Evolutionary conservation across 2,329 filamentous ascomycete species (phyloP).

Genomic region (Trichoderma atroviride): DNA sequence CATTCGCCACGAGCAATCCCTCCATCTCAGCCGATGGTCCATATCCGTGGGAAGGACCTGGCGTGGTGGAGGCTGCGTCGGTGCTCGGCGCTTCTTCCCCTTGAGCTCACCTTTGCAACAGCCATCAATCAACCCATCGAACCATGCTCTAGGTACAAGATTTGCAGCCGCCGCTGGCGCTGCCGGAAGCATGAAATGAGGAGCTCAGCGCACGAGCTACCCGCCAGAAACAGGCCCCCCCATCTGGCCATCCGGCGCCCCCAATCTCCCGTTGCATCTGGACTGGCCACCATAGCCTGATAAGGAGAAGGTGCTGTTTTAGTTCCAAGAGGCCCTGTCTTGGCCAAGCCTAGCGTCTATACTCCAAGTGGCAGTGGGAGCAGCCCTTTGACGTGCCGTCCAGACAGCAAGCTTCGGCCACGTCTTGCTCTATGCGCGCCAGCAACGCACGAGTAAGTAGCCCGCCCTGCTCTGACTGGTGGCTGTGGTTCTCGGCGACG

Average conservation of each 20-base stretch:
- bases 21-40: slow-evolving; percentile 19
- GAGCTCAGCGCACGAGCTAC: neutral
- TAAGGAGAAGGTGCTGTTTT: slow-evolving; percentile 21
- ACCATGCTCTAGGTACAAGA: neutral
- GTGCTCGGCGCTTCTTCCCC: slow-evolving; percentile 22
- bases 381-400: neutral
- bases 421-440: slow-evolving; percentile 23
- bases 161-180: slow-evolving; percentile 26
- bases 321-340: slow-evolving; percentile 27
- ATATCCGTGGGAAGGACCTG: slow-evolving; percentile 6
- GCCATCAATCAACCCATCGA: neutral
- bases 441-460: slow-evolving; percentile 4
- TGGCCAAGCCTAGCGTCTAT: slow-evolving; percentile 24
- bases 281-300: slow-evolving; percentile 24
- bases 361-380: slow-evolving; percentile 8
- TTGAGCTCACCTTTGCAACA: slow-evolving; percentile 1
- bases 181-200: neutral
- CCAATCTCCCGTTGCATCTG: slow-evolving; percentile 9
- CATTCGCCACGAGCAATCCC: slow-evolving; percentile 31
- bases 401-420: slow-evolving; percentile 22
- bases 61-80: slow-evolving; percentile 14
- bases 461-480: slow-evolving; percentile 10
- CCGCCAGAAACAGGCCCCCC: neutral
- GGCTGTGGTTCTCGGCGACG: slow-evolving; percentile 15
- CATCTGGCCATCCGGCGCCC: slow-evolving; percentile 8